Base-by-base conservation (phyloP, 139 green algal species). In the Tetradesmus lagerheimii region DNA sequence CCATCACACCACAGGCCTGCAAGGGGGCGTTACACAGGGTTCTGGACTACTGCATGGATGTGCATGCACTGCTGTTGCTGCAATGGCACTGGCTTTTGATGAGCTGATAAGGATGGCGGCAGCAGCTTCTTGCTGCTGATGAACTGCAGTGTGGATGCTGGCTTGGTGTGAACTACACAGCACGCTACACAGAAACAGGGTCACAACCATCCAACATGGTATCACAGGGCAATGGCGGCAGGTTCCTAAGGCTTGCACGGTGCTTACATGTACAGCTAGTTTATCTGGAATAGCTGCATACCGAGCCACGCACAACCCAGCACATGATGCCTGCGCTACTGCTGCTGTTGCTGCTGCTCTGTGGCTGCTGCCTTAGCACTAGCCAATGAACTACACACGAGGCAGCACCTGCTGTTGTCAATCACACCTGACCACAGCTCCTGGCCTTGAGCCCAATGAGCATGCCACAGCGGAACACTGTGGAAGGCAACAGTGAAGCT, bases 381-480 rank as follows among this genome's bases (percentile, higher is more conserved):
- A 20, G 12, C 23, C 12, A 71, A 4, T 31, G 15, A 15, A 23
- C 75, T 29, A 14, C 9, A 84, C 88, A 82, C 3, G 11, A 11
- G 20, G 67, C n/a, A 39, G n/a, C n/a, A 78, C 1, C 1, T 41
- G n/a, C 67, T 29, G n/a, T n/a, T 39, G 20, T 37, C 31, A 47
- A 82, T n/a, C 76, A 16, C 47, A 76, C 77, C 75, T 87, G 41
- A 14, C 77, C 84, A n/a, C 66, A 84, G 34, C 64, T 64, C 29
- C 93, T 75, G 0, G 95, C 89, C 0, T 97, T 92, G 6, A 95
- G 85, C 0, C 96, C 98, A 83, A 97, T 96, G 27, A 99, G 85
- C 38, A 98, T 85, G 29, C 97, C 98, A 84, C 94, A 98, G 15
- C 98, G 92, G 75, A 99, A 98, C 0, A 99, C 91, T 0, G 97